phyloP scores from a whole-genome alignment of 306 rosid species.

The Cucurbita pepo region DNA sequence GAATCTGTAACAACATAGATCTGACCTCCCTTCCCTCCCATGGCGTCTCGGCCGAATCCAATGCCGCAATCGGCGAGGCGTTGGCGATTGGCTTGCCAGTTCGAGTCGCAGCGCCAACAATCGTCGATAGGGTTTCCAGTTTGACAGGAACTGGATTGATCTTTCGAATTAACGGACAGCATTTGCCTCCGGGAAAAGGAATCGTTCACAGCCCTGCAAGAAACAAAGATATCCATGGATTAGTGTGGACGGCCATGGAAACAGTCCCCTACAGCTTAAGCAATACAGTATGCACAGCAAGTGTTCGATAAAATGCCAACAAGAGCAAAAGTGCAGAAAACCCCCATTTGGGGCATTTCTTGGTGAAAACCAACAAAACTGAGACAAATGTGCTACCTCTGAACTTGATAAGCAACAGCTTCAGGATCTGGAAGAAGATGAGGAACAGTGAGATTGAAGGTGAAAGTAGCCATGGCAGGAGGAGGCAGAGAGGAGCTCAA shows the following conservation, averaged over 20 bases:
- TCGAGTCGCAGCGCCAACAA: conserved; percentile 71
- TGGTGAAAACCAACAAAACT: neutral
- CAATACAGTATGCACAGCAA: neutral
- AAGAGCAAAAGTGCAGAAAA: neutral
- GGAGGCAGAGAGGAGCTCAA: conserved; percentile 21
- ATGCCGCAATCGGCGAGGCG: conserved; percentile 77
- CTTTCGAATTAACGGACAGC: conserved; percentile 17
- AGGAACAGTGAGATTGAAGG: conserved; percentile 49
- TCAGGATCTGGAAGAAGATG: conserved; percentile 87
- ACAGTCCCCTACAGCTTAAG: neutral
- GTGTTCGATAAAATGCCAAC: conserved; percentile 11
- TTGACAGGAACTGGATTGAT: conserved; percentile 24
- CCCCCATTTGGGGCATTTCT: neutral
- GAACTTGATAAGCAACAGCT: conserved; percentile 52
- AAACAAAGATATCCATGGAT: neutral
- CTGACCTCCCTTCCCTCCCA: conserved; percentile 91
- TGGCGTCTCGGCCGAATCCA: conserved; percentile 67
- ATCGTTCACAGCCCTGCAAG: conserved; percentile 54
- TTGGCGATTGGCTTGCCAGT: conserved; percentile 61
- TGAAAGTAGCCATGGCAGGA: conserved; percentile 31
- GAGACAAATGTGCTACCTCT: conserved; percentile 32
- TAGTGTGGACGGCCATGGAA: neutral
- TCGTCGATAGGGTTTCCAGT: conserved; percentile 89
- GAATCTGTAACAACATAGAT: conserved; percentile 81
- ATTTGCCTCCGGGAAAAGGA: conserved; percentile 38